These are phyloP conservation scores for Penicillium occitanis DNA, from an alignment of 2,329 filamentous ascomycete species.

Conservation along the genomic window DNA sequence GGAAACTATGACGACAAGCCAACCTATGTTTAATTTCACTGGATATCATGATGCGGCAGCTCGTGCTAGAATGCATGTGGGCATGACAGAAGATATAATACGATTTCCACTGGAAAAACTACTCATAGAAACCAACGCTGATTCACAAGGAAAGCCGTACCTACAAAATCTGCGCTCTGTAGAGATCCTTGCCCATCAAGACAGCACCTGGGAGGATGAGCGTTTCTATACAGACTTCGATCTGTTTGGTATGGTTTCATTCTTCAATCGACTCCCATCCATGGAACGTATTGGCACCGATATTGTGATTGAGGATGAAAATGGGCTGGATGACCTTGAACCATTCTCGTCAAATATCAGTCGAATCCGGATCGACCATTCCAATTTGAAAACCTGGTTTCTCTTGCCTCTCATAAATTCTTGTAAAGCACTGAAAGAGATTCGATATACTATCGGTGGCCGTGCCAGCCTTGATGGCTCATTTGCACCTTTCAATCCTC, in stretches of 20 bases:
- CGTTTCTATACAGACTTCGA: slow-evolving; percentile 21
- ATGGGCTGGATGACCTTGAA: neutral
- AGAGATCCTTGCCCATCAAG: slow-evolving; percentile 20
- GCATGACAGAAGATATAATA: neutral
- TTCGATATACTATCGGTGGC: slow-evolving; percentile 26
- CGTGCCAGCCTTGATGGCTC: neutral
- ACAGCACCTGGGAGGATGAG: neutral
- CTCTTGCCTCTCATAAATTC: slow-evolving; percentile 22
- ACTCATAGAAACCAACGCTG: slow-evolving; percentile 16
- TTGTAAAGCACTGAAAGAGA: slow-evolving; percentile 23
- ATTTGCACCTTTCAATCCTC: slow-evolving; percentile 20
- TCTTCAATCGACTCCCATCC: slow-evolving; percentile 24
- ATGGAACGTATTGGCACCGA: slow-evolving; percentile 26
- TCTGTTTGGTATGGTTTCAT: slow-evolving; percentile 18
- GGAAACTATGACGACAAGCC: slow-evolving; percentile 22
- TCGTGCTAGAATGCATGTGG: neutral
- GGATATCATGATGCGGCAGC: neutral
- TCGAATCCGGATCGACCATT: slow-evolving; percentile 23
- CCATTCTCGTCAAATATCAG: slow-evolving; percentile 24
- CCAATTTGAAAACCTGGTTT: slow-evolving; percentile 16
- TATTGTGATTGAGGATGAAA: slow-evolving; percentile 12
- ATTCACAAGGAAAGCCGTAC: slow-evolving; percentile 16
- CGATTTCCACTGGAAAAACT: slow-evolving; percentile 24
- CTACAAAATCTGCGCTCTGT: slow-evolving; percentile 23
- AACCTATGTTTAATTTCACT: slow-evolving; percentile 11